Evolutionary conservation across 371 early-diverging fungal species (phyloP).

Genomic region (Catenaria anguillulae): DNA sequence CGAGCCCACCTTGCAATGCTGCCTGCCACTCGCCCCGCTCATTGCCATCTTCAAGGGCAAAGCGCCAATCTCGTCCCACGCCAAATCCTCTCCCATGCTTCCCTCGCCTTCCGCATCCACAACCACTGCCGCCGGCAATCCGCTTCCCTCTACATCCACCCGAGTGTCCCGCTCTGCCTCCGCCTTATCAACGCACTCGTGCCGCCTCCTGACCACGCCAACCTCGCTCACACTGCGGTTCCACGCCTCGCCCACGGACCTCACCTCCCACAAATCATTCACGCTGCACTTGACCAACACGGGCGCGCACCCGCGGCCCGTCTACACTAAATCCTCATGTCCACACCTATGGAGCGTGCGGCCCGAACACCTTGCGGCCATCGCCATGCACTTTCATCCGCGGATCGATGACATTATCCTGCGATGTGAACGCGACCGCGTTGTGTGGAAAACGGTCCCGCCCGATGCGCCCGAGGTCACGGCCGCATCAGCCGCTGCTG

Average conservation of each 20-base stretch:
- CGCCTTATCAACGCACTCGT: too few relatives aligned
- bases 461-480: background rate
- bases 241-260: too few relatives aligned
- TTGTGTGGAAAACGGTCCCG: background rate
- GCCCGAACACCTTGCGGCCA: background rate
- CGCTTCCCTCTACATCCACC: too few relatives aligned
- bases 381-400: background rate
- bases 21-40: background rate
- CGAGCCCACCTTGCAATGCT: background rate
- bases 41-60: background rate
- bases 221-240: background rate
- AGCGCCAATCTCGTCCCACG: background rate
- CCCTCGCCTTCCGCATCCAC: too few relatives aligned
- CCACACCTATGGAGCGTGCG: background rate
- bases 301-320: background rate
- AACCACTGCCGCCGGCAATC: too few relatives aligned
- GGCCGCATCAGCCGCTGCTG: too few relatives aligned
- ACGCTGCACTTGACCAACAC: background rate
- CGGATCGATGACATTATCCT: background rate
- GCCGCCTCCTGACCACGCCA: too few relatives aligned
- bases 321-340: background rate
- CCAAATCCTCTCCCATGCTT: background rate
- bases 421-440: background rate
- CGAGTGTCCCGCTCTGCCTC: too few relatives aligned
- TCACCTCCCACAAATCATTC: background rate